A percentile compares a stretch with the other conserved stretches of the same genome.
Evolutionary conservation across 257 asterid genomes (phyloP).

Genomic region (Capsicum pubescens): DNA sequence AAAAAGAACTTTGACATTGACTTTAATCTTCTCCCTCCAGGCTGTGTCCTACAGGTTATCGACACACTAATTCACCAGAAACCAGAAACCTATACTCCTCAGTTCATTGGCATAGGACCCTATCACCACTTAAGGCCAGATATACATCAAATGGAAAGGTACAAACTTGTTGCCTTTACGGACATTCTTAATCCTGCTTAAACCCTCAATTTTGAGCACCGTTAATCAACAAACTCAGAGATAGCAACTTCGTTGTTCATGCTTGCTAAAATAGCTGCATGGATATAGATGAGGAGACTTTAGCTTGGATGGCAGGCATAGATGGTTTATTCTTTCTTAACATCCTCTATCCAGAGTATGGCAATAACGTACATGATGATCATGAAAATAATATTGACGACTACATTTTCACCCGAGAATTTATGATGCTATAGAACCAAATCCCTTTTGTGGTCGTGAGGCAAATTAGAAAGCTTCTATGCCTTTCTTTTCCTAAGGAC

Average conservation of each 20-base stretch:
- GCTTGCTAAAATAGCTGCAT: slow-evolving; percentile 48
- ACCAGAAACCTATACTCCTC: slow-evolving; percentile 57
- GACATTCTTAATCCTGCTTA: slow-evolving; percentile 35
- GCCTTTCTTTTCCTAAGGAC: neutral
- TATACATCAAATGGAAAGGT: slow-evolving; percentile 47
- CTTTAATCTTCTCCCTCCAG: slow-evolving; percentile 43
- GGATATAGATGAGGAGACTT: slow-evolving; percentile 45
- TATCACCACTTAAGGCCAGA: slow-evolving; percentile 56
- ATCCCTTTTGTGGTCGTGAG: slow-evolving; percentile 42
- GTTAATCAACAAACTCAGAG: slow-evolving; percentile 37
- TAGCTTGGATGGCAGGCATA: slow-evolving; percentile 52
- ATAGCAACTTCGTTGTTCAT: slow-evolving; percentile 42
- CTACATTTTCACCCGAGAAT: slow-evolving; percentile 39
- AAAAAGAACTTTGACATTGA: slow-evolving; percentile 33
- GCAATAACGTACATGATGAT: neutral
- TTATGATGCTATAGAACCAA: slow-evolving; percentile 56
- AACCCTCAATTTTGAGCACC: slow-evolving; percentile 28
- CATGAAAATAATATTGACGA: slow-evolving; percentile 20
- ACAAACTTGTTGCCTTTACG: slow-evolving; percentile 47
- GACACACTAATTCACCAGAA: slow-evolving; percentile 34
- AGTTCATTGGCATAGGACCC: slow-evolving; percentile 50
- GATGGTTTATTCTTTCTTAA: slow-evolving; percentile 51
- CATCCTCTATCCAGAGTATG: slow-evolving; percentile 9
- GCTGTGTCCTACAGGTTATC: slow-evolving; percentile 49
- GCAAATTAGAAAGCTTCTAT: slow-evolving; percentile 32